Evolutionary conservation across 164 flowering plant genomes (phyloP), one percentile per base, ranked within the genome.

Genomic region (Vitis amurensis): DNA sequence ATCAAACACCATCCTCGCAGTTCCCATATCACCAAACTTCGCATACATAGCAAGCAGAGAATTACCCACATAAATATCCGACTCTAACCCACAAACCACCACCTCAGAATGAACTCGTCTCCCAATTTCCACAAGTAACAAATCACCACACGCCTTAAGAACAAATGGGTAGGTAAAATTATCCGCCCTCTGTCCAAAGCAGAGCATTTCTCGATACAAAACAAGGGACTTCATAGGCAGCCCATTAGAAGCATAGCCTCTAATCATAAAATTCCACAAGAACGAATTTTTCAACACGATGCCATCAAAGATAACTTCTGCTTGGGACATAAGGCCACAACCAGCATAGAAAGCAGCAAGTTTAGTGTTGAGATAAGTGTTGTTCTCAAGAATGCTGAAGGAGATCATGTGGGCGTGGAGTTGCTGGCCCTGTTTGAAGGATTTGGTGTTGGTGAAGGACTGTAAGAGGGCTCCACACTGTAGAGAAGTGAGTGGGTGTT

Each of bases 101-200:
- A 80, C 63, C 82, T 79, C 78, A 64, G 74, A 73, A 73, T 82
- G 90, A 52, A 82, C 69, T 59, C 56, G 64, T 71, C 68, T 74
- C 9, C 87, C 90, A 55, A 71, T 63, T 65, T 72, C 73, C 30
- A 71, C 76, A 57, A 72, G 23, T 52, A 59, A 37, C 69, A 81
- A 48, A 64, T 84, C 83, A 27, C 88, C 85, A 72, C 87, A 84
- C 2, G 85, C 90, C 81, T 80, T 87, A 3, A 87, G 67, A 60
- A 85, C 88, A 80, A 85, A 87, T 59, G 90, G 86, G 79, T 76
- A 86, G 1, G 85, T 78, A 67, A 78, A 86, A 63, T 81, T 81
- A 74, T 84, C 87, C 0, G 78, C 78, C 71, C 62, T 79, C 19
- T 58, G 61, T n/a, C 87, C 84, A 74, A 76, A 77, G 13, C 67